Conservation (phyloP, 345 rosid genomes). For the Turnera subulata region DNA sequence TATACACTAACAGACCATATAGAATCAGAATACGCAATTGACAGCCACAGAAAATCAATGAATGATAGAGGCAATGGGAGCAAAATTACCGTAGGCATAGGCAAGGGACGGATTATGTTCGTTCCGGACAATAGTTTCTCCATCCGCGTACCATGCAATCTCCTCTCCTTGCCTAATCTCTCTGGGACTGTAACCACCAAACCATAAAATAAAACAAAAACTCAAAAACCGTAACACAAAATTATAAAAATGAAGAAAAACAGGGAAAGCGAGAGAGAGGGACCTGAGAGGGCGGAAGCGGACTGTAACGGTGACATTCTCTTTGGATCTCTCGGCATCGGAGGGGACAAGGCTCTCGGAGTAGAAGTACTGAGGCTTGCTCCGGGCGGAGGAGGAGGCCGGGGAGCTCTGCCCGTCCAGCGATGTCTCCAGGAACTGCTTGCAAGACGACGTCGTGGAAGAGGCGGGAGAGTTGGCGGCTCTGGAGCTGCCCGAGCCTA, state of each 20-base stretch:
- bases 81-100: slow-evolving; percentile 84
- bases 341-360: slow-evolving; percentile 37
- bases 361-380: slow-evolving; percentile 70
- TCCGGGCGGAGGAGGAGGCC: slow-evolving; percentile 85
- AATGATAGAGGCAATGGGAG: neutral
- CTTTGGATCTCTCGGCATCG: slow-evolving; percentile 59
- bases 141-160: slow-evolving; percentile 99
- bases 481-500: slow-evolving; percentile 38
- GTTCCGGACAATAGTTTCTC: slow-evolving; percentile 84
- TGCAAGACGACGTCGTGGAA: slow-evolving; percentile 89
- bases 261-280: slow-evolving; percentile 5
- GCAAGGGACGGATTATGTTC: slow-evolving; percentile 86
- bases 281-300: slow-evolving; percentile 98
- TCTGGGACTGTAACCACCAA: slow-evolving; percentile 59
- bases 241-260: neutral
- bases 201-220: slow-evolving; percentile 12
- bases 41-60: neutral
- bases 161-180: slow-evolving; percentile 98
- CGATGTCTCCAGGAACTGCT: slow-evolving; percentile 71
- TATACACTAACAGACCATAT: neutral
- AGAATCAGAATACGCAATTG: too few relatives aligned
- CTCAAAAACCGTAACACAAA: neutral
- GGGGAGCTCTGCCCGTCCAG: slow-evolving; percentile 92
- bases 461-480: slow-evolving; percentile 77
- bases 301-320: slow-evolving; percentile 88